These are phyloP conservation scores for Trifolium dubium DNA, from an alignment of 306 rosid genomes.

Conservation along the genomic window DNA sequence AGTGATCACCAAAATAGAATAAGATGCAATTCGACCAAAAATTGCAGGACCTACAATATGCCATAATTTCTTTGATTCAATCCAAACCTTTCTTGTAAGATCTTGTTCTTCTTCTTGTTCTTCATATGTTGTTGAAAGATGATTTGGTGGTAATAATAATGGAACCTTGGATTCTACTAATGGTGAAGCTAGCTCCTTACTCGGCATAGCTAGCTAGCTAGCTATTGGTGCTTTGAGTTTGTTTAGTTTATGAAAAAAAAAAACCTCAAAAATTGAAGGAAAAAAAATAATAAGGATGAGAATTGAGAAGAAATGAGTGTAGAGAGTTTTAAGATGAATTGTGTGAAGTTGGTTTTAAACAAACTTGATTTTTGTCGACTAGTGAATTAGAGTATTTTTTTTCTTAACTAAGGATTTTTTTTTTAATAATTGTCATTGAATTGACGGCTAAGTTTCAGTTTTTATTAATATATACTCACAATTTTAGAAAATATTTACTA, in stretches of 20 bases:
- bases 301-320: background rate
- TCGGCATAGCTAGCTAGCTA: slow-evolving; percentile 36
- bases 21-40: slow-evolving; percentile 60
- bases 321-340: background rate
- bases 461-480: background rate
- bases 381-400: background rate
- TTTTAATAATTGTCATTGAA: background rate
- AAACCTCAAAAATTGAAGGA: background rate
- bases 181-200: slow-evolving; percentile 32
- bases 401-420: background rate
- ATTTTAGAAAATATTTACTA: too few relatives aligned
- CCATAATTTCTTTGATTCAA: slow-evolving; percentile 79
- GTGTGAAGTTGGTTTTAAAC: slow-evolving; percentile 1
- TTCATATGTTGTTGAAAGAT: background rate
- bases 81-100: slow-evolving; percentile 47
- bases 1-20: slow-evolving; percentile 67
- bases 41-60: slow-evolving; percentile 78
- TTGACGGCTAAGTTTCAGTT: background rate
- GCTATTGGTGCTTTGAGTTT: background rate
- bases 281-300: background rate
- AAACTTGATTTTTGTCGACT: background rate
- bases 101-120: slow-evolving; percentile 24
- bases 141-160: slow-evolving; percentile 43
- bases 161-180: slow-evolving; percentile 51
- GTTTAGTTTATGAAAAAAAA: background rate